A percentile compares a stretch with the other conserved stretches of the same genome.
Conservation (phyloP, 208 protist species). For the Crithidia expoeki region DNA sequence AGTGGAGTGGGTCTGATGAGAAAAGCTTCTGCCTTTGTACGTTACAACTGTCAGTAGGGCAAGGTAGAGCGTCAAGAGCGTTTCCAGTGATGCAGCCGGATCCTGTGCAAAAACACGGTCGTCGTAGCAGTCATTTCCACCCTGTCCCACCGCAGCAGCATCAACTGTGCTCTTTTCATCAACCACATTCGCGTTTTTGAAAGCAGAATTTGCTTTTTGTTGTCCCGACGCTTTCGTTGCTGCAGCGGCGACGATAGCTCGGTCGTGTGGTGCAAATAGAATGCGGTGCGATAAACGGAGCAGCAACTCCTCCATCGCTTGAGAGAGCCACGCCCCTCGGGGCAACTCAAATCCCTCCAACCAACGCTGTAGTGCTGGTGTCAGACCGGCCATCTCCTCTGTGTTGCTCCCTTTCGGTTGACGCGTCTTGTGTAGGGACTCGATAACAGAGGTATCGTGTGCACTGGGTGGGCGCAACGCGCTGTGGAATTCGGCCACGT, state of each 20-base stretch:
- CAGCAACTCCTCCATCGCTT: neutral
- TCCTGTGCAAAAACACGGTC: neutral
- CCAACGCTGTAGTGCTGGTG: neutral
- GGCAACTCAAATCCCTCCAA: neutral
- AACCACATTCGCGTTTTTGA: no score
- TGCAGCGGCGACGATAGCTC: neutral
- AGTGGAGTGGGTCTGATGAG: no score
- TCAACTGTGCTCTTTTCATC: neutral
- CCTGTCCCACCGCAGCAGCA: neutral
- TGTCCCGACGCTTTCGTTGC: neutral
- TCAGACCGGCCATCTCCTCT: neutral
- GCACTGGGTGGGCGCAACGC: neutral
- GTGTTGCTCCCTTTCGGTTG: neutral
- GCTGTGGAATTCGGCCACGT: neutral
- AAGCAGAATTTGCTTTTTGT: no score
- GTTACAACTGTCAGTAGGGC: neutral
- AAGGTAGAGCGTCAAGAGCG: slow-evolving; percentile 26
- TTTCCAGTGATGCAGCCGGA: slow-evolving; percentile 9
- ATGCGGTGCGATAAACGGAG: neutral
- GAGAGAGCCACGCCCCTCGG: neutral
- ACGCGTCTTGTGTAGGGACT: no score
- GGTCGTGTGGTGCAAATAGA: neutral
- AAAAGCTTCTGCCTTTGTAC: no score
- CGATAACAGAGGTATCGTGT: neutral
- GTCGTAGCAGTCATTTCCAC: neutral